Evolutionary conservation across 331 rosid species (phyloP).

Genomic region (Quercus lobata): DNA sequence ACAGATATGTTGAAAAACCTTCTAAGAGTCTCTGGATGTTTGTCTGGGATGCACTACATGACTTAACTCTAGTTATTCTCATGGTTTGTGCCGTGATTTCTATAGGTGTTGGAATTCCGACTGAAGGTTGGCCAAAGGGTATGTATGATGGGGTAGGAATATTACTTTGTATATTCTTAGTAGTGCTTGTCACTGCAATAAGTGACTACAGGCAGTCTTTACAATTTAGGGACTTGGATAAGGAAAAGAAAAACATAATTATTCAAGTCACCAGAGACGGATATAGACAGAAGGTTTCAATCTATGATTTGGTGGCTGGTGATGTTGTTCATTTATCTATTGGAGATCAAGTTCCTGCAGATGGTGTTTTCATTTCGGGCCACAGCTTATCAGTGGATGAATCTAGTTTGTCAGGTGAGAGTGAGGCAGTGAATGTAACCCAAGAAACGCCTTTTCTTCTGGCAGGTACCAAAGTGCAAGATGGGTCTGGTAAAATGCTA

Average conservation of each 20-base stretch:
- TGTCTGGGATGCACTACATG: slow-evolving; percentile 91
- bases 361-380: slow-evolving; percentile 72
- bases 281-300: slow-evolving; percentile 60
- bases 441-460: slow-evolving; percentile 53
- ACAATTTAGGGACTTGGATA: slow-evolving; percentile 81
- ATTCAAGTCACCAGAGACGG: slow-evolving; percentile 84
- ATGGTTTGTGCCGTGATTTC: slow-evolving; percentile 59
- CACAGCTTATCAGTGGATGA: slow-evolving; percentile 67
- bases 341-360: slow-evolving; percentile 88
- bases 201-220: slow-evolving; percentile 79
- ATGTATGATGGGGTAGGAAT: slow-evolving; percentile 90
- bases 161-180: slow-evolving; percentile 58
- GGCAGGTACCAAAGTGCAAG: slow-evolving; percentile 78
- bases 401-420: slow-evolving; percentile 88
- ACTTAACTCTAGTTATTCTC: slow-evolving; percentile 70
- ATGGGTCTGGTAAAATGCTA: slow-evolving; percentile 82
- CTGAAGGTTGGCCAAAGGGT: slow-evolving; percentile 85
- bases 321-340: slow-evolving; percentile 75
- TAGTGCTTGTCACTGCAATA: slow-evolving; percentile 70
- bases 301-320: slow-evolving; percentile 75
- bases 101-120: slow-evolving; percentile 69
- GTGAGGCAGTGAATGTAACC: slow-evolving; percentile 58
- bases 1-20: slow-evolving; percentile 56
- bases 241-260: slow-evolving; percentile 69
- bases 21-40: slow-evolving; percentile 77